Conservation (phyloP, 2,329 filamentous ascomycete species). For the Macrophomina pseudophaseolina region DNA sequence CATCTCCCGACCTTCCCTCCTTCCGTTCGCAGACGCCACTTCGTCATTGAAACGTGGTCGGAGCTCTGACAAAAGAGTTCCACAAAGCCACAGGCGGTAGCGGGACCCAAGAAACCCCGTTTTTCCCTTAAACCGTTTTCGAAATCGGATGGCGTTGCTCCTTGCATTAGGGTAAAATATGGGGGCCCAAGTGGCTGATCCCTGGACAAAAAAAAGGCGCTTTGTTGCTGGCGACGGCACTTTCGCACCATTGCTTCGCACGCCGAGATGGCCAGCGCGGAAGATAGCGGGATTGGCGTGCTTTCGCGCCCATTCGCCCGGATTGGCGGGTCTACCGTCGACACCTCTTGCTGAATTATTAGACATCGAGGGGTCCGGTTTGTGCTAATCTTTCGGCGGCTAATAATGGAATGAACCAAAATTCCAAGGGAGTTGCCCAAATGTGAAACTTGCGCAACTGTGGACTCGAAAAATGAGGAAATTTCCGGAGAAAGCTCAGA, state of each 20-base stretch:
- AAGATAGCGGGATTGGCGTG: conserved; percentile 4
- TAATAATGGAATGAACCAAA: neutral
- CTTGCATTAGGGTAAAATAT: conserved; percentile 8
- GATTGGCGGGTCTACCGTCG: conserved; percentile 10
- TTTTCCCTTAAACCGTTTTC: conserved; percentile 6
- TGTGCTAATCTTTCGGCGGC: conserved; percentile 1
- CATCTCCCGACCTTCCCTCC: conserved; percentile 1
- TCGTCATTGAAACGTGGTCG: conserved; percentile 24
- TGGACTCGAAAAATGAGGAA: neutral
- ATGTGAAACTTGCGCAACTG: conserved; percentile 10
- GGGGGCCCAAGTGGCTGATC: conserved; percentile 1
- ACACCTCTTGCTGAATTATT: neutral
- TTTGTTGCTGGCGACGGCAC: neutral
- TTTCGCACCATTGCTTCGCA: conserved; percentile 2
- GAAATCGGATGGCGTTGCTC: conserved; percentile 1
- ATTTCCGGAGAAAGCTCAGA: neutral
- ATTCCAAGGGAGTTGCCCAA: neutral
- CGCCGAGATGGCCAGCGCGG: neutral
- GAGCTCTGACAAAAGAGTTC: conserved; percentile 8
- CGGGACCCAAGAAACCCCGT: neutral
- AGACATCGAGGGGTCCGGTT: neutral
- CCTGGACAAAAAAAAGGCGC: neutral
- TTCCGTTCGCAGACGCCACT: conserved; percentile 7
- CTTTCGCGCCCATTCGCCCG: neutral
- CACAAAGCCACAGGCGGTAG: conserved; percentile 16